Base-by-base conservation (phyloP, 2,329 filamentous ascomycete species). In the Beauveria scarabaeidicola region DNA sequence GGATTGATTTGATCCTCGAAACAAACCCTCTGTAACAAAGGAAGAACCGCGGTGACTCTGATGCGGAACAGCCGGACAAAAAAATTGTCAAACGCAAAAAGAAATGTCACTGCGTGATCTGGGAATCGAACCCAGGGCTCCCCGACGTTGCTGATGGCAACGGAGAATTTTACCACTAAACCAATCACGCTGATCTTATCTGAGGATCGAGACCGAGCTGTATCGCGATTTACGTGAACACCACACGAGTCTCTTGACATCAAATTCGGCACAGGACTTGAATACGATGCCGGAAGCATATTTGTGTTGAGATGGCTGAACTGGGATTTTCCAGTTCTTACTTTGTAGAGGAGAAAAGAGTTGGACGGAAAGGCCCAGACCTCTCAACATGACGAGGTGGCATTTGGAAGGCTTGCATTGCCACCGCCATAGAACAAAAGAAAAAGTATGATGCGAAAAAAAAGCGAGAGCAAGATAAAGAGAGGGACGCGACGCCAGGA, bases 141-240 rank as follows among this genome's bases (percentile, higher is more conserved):
- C 57, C 57, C 57, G 57, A 59, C 57, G 57, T 59, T 59, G 57
- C 57, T 29, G 57, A 59, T 59, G 57, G 57, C 57, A 59, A 59
- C 57, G 57, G 57, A 59, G 57, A 59, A 59, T 59, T 59, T 59
- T 59, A 59, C 57, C 57, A 59, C 57, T 59, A 59, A 59, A 59
- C 57, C 57, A 59, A 59, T 59, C 57, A 59, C 57, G 57, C 57
- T 53, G 57, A n/a, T 53, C 43, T 48, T 52, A 58, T 52, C 25
- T 50, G 47, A 52, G 52, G 56, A 46, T 46, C 44, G 40, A 19
- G 23, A 44, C 23, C 36, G 1, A 38, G 27, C 48, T 52, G 38
- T 44, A 36, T 21, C 46, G 13, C 11, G 7, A 19, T 50, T 21
- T 58, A 51, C 54, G 32, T 27, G 9, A 11, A 46, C 5, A 3